Base-by-base conservation (phyloP, 1,139 yeast genomes). In the Yamadazyma friedrichii region DNA sequence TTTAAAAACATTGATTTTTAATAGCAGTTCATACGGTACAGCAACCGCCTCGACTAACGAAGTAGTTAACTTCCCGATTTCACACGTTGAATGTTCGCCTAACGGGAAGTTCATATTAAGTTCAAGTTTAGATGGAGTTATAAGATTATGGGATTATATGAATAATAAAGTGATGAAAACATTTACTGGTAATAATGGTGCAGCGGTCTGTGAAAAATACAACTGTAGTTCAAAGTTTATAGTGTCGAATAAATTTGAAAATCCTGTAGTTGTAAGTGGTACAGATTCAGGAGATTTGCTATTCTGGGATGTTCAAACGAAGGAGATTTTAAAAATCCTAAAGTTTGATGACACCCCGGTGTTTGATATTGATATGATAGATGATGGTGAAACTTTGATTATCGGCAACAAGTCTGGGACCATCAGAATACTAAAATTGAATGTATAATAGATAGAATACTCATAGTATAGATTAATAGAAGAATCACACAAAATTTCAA, bases 71-170 rank as follows among this genome's bases (percentile, higher is more conserved):
- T 68, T 81, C 46, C 96, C 96, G 1, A 84, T 89, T 6, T 77
- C 88, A 29, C 73, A 78, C 54, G 93, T 88, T 3, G 71, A 75
- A 43, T 78, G 86, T 52, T 78, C 95, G 0, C 95, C 94, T 3
- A 93, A 93, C 61, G 93, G 95, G 12, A 82, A 79, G 52, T 91
- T 78, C 53, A 71, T 93, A 5, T 65, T 91, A 36, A 86, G 94
- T 29, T 80, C 89, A 24, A 82, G 95, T 15, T 67, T 88, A 44
- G 97, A 91, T 59, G 95, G 95, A 3, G 69, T 76, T 8, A 69
- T 89, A 3, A 65, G 94, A 48, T 59, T 88, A 36, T 88, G 95
- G 95, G 93, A 88, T 58, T 87, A 84, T 58, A 80, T 84, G 78
- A 76, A 79, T 47, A 87, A 87, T 50, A 74, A 73, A 44, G 89